Conservation (phyloP, 306 rosid species). For the Lathyrus oleraceus region DNA sequence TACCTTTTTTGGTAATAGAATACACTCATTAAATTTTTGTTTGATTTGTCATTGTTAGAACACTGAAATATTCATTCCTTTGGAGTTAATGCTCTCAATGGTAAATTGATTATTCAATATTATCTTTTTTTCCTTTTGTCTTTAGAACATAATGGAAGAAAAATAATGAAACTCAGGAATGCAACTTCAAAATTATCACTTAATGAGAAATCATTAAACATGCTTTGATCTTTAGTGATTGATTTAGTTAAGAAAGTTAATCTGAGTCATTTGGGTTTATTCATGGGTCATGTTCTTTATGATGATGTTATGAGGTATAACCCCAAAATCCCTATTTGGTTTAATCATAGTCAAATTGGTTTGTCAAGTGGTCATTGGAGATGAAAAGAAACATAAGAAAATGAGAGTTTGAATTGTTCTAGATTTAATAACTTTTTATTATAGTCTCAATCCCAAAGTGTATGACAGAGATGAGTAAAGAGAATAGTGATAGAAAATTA, state of each 20-base stretch:
- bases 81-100: not conserved
- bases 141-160: not conserved
- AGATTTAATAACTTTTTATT: no score
- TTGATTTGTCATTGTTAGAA: not conserved
- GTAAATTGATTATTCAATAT: not conserved
- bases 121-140: not conserved
- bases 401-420: no score
- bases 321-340: conserved; percentile 87
- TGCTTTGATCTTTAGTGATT: conserved; percentile 76
- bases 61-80: not conserved
- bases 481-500: no score
- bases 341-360: conserved; percentile 83
- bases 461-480: no score
- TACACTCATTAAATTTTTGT: not conserved
- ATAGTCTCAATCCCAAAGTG: no score
- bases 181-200: conserved; percentile 47
- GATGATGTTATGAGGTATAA: conserved; percentile 87
- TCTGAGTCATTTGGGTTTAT: conserved; percentile 92
- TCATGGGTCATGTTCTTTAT: conserved; percentile 86
- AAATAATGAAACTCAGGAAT: not conserved
- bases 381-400: no score
- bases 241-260: conserved; percentile 89
- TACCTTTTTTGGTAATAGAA: no score
- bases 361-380: conserved; percentile 70
- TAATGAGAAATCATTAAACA: conserved; percentile 76